Percentiles rank a stretch among this genome's conserved stretches.
Evolutionary conservation across 1,284 basidiomycete genomes (phyloP).

Genomic region (Xerocomus minutiporus): DNA sequence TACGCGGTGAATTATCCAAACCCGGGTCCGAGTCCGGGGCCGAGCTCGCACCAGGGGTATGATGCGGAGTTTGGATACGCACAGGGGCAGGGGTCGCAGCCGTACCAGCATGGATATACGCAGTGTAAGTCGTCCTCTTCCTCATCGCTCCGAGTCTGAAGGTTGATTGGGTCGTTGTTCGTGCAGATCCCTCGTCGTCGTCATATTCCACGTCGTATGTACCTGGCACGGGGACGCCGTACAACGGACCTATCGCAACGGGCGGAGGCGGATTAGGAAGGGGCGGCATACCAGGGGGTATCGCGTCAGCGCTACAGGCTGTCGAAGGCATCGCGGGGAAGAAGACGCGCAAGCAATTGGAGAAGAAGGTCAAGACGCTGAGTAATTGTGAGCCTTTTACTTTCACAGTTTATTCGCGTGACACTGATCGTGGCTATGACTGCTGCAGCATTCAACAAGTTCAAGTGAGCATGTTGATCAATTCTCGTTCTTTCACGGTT

Average conservation of each 20-base stretch:
- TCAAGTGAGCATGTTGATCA: conserved; percentile 8
- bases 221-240: neutral
- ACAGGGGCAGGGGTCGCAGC: neutral
- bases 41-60: no score
- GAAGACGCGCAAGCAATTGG: conserved; percentile 20
- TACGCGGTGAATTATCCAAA: neutral
- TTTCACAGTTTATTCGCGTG: neutral
- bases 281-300: no score
- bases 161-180: no score
- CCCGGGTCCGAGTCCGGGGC: no score
- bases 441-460: conserved; percentile 16
- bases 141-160: neutral
- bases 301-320: conserved; percentile 12
- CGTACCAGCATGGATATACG: conserved; percentile 8
- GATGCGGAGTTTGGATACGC: no score
- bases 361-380: conserved; percentile 19
- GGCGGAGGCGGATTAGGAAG: neutral
- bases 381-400: conserved; percentile 18
- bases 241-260: neutral
- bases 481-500: no score
- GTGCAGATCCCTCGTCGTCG: neutral
- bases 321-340: conserved; percentile 28
- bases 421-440: neutral
- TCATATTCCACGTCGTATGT: conserved; percentile 7
- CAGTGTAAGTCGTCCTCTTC: conserved; percentile 9